phyloP scores from a whole-genome alignment of 2,329 filamentous ascomycete species.

The Aureobasidium sp. region DNA sequence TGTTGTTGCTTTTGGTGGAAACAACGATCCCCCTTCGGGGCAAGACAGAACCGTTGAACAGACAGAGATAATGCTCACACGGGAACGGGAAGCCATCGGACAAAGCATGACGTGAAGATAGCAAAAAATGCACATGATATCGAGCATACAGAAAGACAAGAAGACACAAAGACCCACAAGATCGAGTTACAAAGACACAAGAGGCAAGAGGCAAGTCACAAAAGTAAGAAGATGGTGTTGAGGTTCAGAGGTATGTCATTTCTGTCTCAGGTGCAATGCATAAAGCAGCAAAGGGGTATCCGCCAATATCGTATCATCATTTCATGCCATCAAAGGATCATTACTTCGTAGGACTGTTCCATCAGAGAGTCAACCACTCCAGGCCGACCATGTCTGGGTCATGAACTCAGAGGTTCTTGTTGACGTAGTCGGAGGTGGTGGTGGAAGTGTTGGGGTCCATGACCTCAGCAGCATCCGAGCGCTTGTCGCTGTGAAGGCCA shows the following conservation, averaged over 20 bases:
- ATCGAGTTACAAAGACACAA: not conserved
- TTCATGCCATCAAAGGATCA: not conserved
- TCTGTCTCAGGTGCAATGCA: not conserved
- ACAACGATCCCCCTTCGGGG: too few relatives aligned
- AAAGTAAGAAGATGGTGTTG: not conserved
- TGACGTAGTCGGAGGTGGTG: not conserved
- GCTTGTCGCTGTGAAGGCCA: slow-evolving; percentile 4
- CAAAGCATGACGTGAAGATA: too few relatives aligned
- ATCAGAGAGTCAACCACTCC: not conserved
- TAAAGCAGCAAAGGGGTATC: slow-evolving; percentile 7
- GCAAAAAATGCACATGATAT: too few relatives aligned
- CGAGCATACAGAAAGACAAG: too few relatives aligned
- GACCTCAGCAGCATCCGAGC: slow-evolving; percentile 1
- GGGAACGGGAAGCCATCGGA: too few relatives aligned
- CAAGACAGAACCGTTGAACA: too few relatives aligned
- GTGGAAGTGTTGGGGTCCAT: not conserved
- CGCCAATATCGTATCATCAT: slow-evolving; percentile 1
- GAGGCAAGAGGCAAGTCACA: not conserved
- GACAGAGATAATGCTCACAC: too few relatives aligned
- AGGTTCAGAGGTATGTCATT: not conserved
- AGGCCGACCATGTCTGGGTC: not conserved
- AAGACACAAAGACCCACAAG: too few relatives aligned
- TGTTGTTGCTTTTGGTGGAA: too few relatives aligned
- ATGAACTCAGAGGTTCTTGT: slow-evolving; percentile 1
- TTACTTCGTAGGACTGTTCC: not conserved